phyloP scores from a whole-genome alignment of 1,139 yeast species.

The Suhomyces panamericanus region DNA sequence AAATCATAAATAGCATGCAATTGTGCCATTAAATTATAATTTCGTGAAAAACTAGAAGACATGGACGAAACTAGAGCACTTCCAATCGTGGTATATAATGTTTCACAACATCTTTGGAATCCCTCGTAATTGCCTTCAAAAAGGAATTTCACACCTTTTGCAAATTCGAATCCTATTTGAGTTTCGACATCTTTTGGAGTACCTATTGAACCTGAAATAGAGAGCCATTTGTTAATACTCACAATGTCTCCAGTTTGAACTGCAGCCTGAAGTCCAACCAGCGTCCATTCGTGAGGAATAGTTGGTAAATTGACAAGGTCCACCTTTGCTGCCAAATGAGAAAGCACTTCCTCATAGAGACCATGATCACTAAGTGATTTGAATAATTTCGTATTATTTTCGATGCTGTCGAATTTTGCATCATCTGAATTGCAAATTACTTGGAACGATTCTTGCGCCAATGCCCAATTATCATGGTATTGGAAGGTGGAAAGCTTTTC shows the following conservation, averaged over 20 bases:
- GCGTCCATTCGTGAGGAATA: constrained; percentile 55
- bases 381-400: constrained; percentile 37
- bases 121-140: constrained; percentile 27
- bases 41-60: constrained; percentile 63
- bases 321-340: constrained; percentile 32
- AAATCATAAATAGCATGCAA: constrained; percentile 76
- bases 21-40: constrained; percentile 55
- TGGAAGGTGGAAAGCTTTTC: constrained; percentile 80
- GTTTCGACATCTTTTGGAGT: constrained; percentile 51
- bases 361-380: constrained; percentile 45
- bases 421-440: constrained; percentile 49
- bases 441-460: constrained; percentile 84
- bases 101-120: constrained; percentile 43
- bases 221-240: constrained; percentile 58
- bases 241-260: constrained; percentile 60
- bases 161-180: constrained; percentile 64
- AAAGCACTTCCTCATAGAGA: constrained; percentile 41
- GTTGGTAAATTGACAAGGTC: constrained; percentile 24
- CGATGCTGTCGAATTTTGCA: constrained; percentile 28
- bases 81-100: constrained; percentile 60
- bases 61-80: constrained; percentile 58
- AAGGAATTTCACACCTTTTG: constrained; percentile 56
- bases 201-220: constrained; percentile 36
- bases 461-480: constrained; percentile 82
- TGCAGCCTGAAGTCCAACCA: constrained; percentile 74